phyloP scores from a whole-genome alignment of 176 grass and related monocot species.

The Stipa capillata region DNA sequence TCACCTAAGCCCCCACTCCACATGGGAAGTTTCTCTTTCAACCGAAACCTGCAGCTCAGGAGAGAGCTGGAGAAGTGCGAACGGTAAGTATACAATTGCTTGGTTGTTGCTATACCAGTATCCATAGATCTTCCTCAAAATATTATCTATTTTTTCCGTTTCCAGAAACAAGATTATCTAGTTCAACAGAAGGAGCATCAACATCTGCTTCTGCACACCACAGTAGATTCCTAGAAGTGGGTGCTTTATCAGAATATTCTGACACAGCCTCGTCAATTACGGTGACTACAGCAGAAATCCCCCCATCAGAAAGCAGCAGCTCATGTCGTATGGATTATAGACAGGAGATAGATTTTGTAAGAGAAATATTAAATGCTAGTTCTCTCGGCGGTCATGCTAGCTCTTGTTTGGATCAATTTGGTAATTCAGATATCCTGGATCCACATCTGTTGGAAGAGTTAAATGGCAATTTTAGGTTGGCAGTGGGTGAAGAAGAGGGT shows the following conservation, averaged over 20 bases:
- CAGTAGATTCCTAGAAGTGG: constrained; percentile 35
- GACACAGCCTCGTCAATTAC: constrained; percentile 57
- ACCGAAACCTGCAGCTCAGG: constrained; percentile 73
- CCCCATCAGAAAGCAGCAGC: constrained; percentile 53
- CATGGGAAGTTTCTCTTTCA: constrained; percentile 59
- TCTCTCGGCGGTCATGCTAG: not conserved
- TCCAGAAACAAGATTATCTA: constrained; percentile 49
- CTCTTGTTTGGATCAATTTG: constrained; percentile 22
- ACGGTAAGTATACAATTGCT: constrained; percentile 34
- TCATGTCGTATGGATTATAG: constrained; percentile 15
- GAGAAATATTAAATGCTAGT: constrained; percentile 44
- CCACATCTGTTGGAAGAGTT: constrained; percentile 41
- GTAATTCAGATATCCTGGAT: constrained; percentile 29
- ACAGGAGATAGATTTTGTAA: constrained; percentile 61
- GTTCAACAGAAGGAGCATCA: constrained; percentile 21
- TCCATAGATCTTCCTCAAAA: not conserved
- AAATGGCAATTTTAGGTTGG: constrained; percentile 5
- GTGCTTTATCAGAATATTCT: constrained; percentile 41
- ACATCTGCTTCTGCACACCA: constrained; percentile 32
- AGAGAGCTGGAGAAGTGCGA: constrained; percentile 61
- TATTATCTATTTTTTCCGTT: constrained; percentile 6
- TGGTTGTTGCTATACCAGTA: not conserved
- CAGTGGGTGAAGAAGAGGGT: constrained; percentile 7
- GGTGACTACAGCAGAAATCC: constrained; percentile 25
- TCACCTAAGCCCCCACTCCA: constrained; percentile 35